Percentiles rank a stretch among this genome's conserved stretches.
Conservation (phyloP, 1,284 basidiomycete species). For the Xanthoconium separans region DNA sequence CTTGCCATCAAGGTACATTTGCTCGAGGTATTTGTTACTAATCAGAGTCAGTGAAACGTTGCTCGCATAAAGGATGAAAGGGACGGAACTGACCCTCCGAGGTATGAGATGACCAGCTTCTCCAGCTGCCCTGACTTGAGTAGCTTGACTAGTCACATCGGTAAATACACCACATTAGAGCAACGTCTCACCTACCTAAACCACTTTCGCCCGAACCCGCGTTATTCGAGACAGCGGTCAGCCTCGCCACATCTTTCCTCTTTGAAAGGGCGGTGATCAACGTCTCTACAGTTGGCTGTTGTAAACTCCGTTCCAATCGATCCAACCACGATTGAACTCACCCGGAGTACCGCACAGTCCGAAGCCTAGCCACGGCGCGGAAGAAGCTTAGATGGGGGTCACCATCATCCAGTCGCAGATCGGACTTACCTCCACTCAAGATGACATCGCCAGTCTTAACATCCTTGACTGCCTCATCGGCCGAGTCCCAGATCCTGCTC, state of each 20-base stretch:
- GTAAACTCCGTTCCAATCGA: background rate
- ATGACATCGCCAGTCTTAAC: slow-evolving; percentile 75
- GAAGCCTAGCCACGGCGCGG: slow-evolving; percentile 52
- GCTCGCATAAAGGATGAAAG: background rate
- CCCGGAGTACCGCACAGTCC: slow-evolving; percentile 74
- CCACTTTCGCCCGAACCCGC: slow-evolving; percentile 77
- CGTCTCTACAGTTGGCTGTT: slow-evolving; percentile 53
- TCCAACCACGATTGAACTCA: slow-evolving; percentile 26
- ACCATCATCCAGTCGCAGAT: background rate
- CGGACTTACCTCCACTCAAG: slow-evolving; percentile 70
- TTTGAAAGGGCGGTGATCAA: slow-evolving; percentile 75
- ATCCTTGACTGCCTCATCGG: slow-evolving; percentile 77
- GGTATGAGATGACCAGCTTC: slow-evolving; percentile 87
- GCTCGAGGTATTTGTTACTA: slow-evolving; percentile 75
- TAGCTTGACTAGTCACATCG: slow-evolving; percentile 57
- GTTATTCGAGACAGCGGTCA: slow-evolving; percentile 88
- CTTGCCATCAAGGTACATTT: slow-evolving; percentile 74
- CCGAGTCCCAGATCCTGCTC: slow-evolving; percentile 75
- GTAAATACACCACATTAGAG: background rate
- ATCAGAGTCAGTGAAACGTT: background rate
- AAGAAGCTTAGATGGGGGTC: background rate
- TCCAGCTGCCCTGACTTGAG: slow-evolving; percentile 73
- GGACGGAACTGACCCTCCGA: slow-evolving; percentile 58
- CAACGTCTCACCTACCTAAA: slow-evolving; percentile 53
- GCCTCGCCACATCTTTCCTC: slow-evolving; percentile 63